Conservation (phyloP, 208 protist species). For the Crithidia thermophila region DNA sequence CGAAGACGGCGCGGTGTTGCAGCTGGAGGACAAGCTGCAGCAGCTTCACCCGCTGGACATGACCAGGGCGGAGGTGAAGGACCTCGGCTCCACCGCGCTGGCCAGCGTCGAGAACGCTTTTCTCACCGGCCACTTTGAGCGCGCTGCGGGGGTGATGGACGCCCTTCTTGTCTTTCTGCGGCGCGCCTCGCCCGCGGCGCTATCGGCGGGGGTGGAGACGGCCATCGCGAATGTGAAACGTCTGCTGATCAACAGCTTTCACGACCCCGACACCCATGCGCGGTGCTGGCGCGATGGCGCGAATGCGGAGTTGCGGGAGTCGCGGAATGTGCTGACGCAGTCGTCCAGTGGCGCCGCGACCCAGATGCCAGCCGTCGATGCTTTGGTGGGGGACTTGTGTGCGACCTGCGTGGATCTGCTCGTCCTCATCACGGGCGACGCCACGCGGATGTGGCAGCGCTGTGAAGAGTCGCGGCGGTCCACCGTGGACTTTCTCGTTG, state of each 20-base stretch:
- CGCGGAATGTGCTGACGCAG: conserved; percentile 40
- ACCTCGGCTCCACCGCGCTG: conserved; percentile 49
- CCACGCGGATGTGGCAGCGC: conserved; percentile 40
- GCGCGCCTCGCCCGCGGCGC: conserved; percentile 24
- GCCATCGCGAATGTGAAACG: conserved; percentile 60
- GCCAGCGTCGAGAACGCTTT: conserved; percentile 61
- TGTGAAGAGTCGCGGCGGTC: conserved; percentile 53
- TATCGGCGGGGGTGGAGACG: conserved; percentile 67
- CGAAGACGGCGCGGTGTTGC: too few species aligned
- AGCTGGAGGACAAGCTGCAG: conserved; percentile 31
- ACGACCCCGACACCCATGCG: conserved; percentile 22
- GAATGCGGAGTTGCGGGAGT: conserved; percentile 57
- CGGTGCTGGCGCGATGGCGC: conserved; percentile 49
- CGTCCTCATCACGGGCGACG: conserved; percentile 75
- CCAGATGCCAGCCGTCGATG: conserved; percentile 4
- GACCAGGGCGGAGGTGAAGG: conserved; percentile 33
- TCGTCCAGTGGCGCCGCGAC: conserved; percentile 1
- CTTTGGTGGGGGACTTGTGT: conserved; percentile 51
- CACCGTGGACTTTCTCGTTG: conserved; percentile 65
- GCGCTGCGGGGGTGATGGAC: conserved; percentile 58
- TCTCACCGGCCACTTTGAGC: conserved; percentile 55
- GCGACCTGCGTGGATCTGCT: conserved; percentile 63
- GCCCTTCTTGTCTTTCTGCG: conserved; percentile 53
- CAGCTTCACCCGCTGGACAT: conserved; percentile 5
- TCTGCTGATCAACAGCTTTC: conserved; percentile 44